Conservation (phyloP, 2,329 filamentous ascomycete genomes). For the Lecanoromycetidae sp. region DNA sequence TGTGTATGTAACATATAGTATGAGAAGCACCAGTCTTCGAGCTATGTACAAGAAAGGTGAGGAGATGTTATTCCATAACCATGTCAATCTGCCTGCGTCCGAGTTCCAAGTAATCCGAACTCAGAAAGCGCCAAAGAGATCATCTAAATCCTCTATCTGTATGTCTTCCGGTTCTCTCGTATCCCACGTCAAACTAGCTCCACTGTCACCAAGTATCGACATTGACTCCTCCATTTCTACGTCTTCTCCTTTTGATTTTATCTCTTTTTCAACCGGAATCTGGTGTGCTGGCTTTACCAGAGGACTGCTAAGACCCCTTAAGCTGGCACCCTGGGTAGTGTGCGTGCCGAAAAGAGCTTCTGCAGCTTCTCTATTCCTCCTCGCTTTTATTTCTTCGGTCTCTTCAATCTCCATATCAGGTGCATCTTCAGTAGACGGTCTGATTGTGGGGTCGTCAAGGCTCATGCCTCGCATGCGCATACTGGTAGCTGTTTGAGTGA, state of each 20-base stretch:
- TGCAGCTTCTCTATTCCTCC: constrained; percentile 39
- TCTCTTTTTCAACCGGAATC: constrained; percentile 8
- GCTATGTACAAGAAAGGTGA: constrained; percentile 4
- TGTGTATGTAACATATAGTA: constrained; percentile 1
- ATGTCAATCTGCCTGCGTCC: neutral
- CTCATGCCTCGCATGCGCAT: constrained; percentile 50
- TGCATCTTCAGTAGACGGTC: constrained; percentile 25
- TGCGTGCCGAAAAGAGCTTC: constrained; percentile 25
- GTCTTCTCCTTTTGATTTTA: constrained; percentile 28
- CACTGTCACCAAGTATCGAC: constrained; percentile 30
- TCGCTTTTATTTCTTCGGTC: constrained; percentile 37
- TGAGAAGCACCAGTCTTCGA: constrained; percentile 2
- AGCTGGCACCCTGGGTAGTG: constrained; percentile 4
- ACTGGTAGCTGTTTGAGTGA: constrained; percentile 85
- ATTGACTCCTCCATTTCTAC: constrained; percentile 21
- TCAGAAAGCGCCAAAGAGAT: constrained; percentile 64
- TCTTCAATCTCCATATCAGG: constrained; percentile 30
- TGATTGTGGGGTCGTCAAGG: constrained; percentile 29
- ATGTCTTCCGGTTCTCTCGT: constrained; percentile 70
- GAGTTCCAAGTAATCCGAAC: neutral
- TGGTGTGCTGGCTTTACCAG: constrained; percentile 12
- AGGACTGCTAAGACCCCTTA: constrained; percentile 15
- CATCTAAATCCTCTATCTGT: constrained; percentile 85
- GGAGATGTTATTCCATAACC: neutral
- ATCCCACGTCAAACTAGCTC: constrained; percentile 44